Base-by-base conservation (phyloP, 352 stramenopile species). In the Globisporangium emineosum region DNA sequence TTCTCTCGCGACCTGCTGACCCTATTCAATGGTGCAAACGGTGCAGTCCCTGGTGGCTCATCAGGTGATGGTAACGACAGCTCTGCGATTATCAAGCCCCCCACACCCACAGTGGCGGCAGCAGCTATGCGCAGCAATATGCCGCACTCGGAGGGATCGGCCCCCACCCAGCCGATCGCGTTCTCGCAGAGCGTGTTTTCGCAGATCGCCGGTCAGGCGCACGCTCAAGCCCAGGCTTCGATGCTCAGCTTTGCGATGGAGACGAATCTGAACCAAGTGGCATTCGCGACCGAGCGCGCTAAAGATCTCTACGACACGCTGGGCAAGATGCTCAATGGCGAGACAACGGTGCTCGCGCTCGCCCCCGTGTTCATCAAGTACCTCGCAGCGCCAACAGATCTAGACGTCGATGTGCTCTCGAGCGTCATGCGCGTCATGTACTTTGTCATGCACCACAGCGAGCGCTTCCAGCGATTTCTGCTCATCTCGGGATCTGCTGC, bases 151-250 rank as follows among this genome's bases (percentile, higher is more conserved):
- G 50, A 35, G 1, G 43, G 55, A 2, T 62, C 42, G 4, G 32
- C 33, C 15, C 1, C 54, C 19, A 68, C 62, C 7, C 54, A 63
- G 58, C 65, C 61, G 35, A 64, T 71, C 7, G 58, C n/a, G 12
- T 77, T 83, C 45, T 86, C 79, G 0, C 79, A 86, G 35, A 88
- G 76, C 61, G 78, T 88, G 9, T 86, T 88, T 61, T 86, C 79
- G 2, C 79, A 88, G 58, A 52, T 85, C 21, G 67, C 69, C 2
- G 75, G 58, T 3, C 78, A 71, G n/a, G 64, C 75, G 10, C 69
- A 65, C n/a, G 68, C 65, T 13, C 73, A 81, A 60, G 71, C 66
- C 0, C 72, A 76, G 29, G 68, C 77, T 8, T 83, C 73, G 15
- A 49, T 83, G n/a, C 51, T 72, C 10, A 79, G 62, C 55, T 69